Percentiles rank a stretch among this genome's conserved stretches.
Conservation (phyloP, 1,284 basidiomycete species). For the Polyporus tsugae region DNA sequence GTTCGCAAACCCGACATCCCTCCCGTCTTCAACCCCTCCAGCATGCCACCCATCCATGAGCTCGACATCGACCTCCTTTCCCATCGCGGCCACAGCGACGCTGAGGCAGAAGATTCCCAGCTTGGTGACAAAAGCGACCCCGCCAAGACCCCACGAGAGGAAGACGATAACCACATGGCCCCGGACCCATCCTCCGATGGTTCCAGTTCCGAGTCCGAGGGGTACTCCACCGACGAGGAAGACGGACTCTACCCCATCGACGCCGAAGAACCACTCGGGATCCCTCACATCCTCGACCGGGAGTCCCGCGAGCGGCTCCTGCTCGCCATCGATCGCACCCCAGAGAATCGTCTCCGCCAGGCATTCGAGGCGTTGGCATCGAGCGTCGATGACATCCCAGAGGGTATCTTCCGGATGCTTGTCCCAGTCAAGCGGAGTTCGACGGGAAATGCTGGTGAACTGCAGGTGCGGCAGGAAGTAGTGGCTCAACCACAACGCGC, state of each 20-base stretch:
- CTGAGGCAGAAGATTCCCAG: background rate
- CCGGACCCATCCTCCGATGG: background rate
- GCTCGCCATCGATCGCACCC: slow-evolving; percentile 49
- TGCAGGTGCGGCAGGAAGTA: background rate
- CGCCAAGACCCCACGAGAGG: background rate
- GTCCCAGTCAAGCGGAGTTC: slow-evolving; percentile 39
- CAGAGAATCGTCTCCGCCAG: slow-evolving; percentile 51
- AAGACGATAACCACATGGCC: background rate
- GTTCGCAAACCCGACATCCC: background rate
- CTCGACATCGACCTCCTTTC: background rate
- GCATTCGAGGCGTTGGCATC: slow-evolving; percentile 48
- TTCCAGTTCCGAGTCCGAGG: no score
- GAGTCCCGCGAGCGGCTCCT: slow-evolving; percentile 50
- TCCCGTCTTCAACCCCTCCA: background rate
- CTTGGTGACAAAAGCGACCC: background rate
- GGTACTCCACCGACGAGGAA: background rate
- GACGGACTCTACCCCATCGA: background rate
- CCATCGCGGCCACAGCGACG: background rate
- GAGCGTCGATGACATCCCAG: slow-evolving; percentile 49
- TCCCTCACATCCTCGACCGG: background rate
- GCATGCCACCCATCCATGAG: background rate
- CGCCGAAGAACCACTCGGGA: background rate
- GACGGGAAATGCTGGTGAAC: background rate
- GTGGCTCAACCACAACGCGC: background rate
- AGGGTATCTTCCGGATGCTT: slow-evolving; percentile 52